These are phyloP conservation scores for Micromonas commoda DNA, from an alignment of 139 green algal genomes.

Conservation along the genomic window DNA sequence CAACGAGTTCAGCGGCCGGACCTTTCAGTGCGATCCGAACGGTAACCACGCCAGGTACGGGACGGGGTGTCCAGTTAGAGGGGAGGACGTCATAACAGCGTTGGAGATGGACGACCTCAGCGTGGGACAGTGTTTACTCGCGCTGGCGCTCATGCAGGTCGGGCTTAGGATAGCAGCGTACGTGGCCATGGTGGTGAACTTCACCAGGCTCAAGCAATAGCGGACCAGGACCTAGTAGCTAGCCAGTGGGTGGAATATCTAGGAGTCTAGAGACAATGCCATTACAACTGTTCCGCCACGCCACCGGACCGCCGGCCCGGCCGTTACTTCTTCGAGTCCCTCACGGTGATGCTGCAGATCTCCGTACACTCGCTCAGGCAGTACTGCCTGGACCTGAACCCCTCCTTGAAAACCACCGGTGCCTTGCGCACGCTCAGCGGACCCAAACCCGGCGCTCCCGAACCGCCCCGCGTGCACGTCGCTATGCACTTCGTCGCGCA, in stretches of 20 bases:
- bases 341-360: not conserved
- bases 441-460: constrained; percentile 11
- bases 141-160: not conserved
- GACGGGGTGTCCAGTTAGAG: not conserved
- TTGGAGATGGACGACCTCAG: not conserved
- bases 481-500: constrained; percentile 29
- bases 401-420: constrained; percentile 28
- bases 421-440: constrained; percentile 1
- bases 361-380: constrained; percentile 20
- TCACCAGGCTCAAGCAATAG: not conserved
- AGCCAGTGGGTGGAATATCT: too few species aligned
- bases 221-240: too few species aligned
- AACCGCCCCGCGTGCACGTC: constrained; percentile 25
- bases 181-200: not conserved
- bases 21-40: constrained; percentile 4
- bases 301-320: too few species aligned
- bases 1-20: constrained; percentile 31
- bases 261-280: too few species aligned
- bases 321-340: not conserved
- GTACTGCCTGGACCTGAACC: constrained; percentile 22
- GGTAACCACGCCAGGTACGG: not conserved
- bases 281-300: too few species aligned
- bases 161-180: not conserved
- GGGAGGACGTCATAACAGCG: not conserved
- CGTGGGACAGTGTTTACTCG: not conserved